A percentile compares a stretch with the other conserved stretches of the same genome.
phyloP scores from a whole-genome alignment of 495 filamentous ascomycete species.

The Lepraria neglecta region DNA sequence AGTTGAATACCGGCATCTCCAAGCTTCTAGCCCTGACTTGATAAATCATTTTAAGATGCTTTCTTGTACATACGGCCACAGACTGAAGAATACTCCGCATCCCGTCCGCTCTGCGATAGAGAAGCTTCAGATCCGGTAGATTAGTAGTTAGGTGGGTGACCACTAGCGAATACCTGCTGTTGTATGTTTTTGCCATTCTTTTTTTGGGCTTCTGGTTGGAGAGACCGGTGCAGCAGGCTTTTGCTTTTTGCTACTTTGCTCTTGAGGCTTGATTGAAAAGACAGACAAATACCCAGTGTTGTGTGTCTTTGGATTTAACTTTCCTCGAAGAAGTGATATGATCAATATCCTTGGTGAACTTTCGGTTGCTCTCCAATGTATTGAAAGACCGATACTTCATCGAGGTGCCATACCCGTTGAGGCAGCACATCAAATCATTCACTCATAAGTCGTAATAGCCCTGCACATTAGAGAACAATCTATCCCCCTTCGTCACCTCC shows the following conservation, averaged over 20 bases:
- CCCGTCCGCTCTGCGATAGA: not conserved
- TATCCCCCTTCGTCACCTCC: slow-evolving; percentile 7
- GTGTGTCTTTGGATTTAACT: too few relatives aligned
- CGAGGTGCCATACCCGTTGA: not conserved
- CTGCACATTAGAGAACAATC: not conserved
- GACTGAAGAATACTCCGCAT: not conserved
- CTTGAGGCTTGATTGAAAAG: not conserved
- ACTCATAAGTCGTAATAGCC: not conserved
- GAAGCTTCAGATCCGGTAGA: not conserved
- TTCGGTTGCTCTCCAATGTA: too few relatives aligned
- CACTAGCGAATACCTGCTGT: not conserved
- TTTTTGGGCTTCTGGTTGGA: not conserved
- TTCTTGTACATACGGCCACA: not conserved
- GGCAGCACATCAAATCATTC: not conserved
- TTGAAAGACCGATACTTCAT: not conserved
- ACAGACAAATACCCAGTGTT: too few relatives aligned
- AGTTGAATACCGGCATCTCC: too few relatives aligned
- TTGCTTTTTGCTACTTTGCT: not conserved
- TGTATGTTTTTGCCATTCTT: not conserved
- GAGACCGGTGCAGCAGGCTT: not conserved
- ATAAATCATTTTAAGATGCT: not conserved
- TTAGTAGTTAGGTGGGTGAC: not conserved
- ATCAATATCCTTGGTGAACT: too few relatives aligned
- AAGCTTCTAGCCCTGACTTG: too few relatives aligned
- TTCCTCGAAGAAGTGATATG: too few relatives aligned